phyloP scores from a whole-genome alignment of 2,329 filamentous ascomycete genomes.

The Tympanopsis confertula region DNA sequence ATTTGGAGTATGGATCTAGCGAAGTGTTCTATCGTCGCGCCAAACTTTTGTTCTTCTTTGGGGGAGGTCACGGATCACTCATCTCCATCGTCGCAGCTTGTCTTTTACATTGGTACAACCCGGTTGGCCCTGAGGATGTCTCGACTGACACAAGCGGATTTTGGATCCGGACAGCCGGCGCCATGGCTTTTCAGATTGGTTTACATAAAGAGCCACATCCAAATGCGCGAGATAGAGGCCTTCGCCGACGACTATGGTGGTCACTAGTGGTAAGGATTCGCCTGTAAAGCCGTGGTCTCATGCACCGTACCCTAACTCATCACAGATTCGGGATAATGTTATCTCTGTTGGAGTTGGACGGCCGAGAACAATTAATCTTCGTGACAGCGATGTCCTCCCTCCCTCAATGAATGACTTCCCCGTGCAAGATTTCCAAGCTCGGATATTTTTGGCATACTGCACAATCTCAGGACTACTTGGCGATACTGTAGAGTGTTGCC shows the following conservation, averaged over 20 bases:
- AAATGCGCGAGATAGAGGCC: slow-evolving; percentile 15
- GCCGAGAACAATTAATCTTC: slow-evolving; percentile 24
- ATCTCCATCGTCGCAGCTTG: slow-evolving; percentile 23
- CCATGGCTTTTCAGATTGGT: slow-evolving; percentile 26
- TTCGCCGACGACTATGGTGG: slow-evolving; percentile 18
- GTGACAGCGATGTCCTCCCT: slow-evolving; percentile 22
- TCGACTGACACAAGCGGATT: slow-evolving; percentile 26
- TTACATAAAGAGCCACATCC: slow-evolving; percentile 22
- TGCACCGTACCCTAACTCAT: not conserved
- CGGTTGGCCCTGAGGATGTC: slow-evolving; percentile 23
- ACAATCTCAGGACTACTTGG: slow-evolving; percentile 24
- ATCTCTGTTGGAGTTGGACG: slow-evolving; percentile 26
- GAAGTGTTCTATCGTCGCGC: slow-evolving; percentile 19
- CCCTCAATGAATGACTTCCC: slow-evolving; percentile 21
- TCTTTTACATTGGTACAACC: slow-evolving; percentile 28
- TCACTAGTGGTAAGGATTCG: slow-evolving; percentile 14
- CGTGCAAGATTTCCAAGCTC: slow-evolving; percentile 9
- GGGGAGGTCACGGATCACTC: slow-evolving; percentile 20
- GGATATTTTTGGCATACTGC: slow-evolving; percentile 23
- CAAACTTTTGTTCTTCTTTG: slow-evolving; percentile 18
- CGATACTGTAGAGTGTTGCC: slow-evolving; percentile 23
- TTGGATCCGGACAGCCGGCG: slow-evolving; percentile 25
- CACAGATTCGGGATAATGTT: slow-evolving; percentile 21
- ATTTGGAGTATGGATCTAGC: slow-evolving; percentile 15
- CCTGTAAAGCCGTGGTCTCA: too few relatives aligned